phyloP scores from a whole-genome alignment of 805 yeast species.

The Candida namnaoensis region DNA sequence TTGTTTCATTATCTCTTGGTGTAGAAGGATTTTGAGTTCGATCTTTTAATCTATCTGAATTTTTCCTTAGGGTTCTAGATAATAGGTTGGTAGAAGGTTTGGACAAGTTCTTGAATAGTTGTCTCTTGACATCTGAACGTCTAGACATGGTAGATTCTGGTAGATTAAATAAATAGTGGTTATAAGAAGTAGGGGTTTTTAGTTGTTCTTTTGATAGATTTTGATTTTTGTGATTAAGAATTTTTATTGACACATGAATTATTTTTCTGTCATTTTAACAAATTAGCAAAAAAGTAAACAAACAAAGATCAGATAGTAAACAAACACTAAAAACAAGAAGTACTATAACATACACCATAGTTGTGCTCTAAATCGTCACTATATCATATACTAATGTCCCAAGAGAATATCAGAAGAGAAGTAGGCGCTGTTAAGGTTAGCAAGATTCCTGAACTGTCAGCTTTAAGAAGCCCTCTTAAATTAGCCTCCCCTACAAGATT shows the following conservation, averaged over 20 bases:
- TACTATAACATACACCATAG: too few relatives aligned
- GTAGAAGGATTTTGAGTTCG: not conserved
- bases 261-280: not conserved
- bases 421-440: too few relatives aligned
- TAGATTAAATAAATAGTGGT: too few relatives aligned
- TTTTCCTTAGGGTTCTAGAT: constrained; percentile 17
- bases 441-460: constrained; percentile 5
- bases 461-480: constrained; percentile 8
- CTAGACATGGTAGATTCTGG: not conserved
- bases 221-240: too few relatives aligned
- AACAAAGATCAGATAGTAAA: too few relatives aligned
- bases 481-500: not conserved
- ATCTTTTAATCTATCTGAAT: constrained; percentile 13
- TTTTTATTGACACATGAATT: not conserved
- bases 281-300: not conserved
- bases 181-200: too few relatives aligned
- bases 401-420: too few relatives aligned
- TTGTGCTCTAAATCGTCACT: too few relatives aligned
- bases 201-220: too few relatives aligned
- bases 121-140: constrained; percentile 12
- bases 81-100: constrained; percentile 12
- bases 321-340: not conserved
- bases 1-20: not conserved
- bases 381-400: too few relatives aligned
- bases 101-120: constrained; percentile 13